phyloP scores from a whole-genome alignment of 495 filamentous ascomycete species.

The Penicillium subrubescens region DNA sequence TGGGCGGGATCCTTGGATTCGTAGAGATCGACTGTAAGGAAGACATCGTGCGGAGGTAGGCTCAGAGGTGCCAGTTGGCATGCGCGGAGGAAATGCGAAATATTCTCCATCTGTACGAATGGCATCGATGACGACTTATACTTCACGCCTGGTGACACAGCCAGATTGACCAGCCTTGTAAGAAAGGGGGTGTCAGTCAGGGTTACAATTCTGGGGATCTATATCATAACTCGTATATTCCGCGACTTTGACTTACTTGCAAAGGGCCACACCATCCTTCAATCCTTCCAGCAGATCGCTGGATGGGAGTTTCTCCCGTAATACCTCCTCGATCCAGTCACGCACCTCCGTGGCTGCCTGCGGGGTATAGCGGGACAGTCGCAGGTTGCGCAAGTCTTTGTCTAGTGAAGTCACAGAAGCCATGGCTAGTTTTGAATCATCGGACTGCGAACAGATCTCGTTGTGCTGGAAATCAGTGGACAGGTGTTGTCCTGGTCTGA shows the following conservation, averaged over 20 bases:
- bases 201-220: constrained; percentile 4
- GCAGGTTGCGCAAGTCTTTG: constrained; percentile 91
- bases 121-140: constrained; percentile 89
- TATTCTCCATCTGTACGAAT: constrained; percentile 99
- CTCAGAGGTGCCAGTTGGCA: constrained; percentile 81
- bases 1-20: constrained; percentile 96
- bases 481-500: constrained; percentile 5
- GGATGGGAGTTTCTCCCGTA: constrained; percentile 70
- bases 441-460: constrained; percentile 1
- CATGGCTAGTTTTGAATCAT: constrained; percentile 53
- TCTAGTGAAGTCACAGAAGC: constrained; percentile 94
- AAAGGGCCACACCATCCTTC: constrained; percentile 87
- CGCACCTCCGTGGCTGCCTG: constrained; percentile 84
- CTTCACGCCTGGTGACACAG: constrained; percentile 72
- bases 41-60: constrained; percentile 90
- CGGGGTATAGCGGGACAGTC: constrained; percentile 91
- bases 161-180: constrained; percentile 79
- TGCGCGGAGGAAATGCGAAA: constrained; percentile 90
- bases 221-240: background rate
- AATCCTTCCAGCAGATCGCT: constrained; percentile 81
- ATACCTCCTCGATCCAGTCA: constrained; percentile 81
- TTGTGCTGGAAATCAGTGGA: constrained; percentile 1
- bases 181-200: constrained; percentile 19
- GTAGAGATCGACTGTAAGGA: constrained; percentile 96
- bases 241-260: constrained; percentile 65